Base-by-base conservation (phyloP, 768 basidiomycete species). In the Leccinum uliginosum region DNA sequence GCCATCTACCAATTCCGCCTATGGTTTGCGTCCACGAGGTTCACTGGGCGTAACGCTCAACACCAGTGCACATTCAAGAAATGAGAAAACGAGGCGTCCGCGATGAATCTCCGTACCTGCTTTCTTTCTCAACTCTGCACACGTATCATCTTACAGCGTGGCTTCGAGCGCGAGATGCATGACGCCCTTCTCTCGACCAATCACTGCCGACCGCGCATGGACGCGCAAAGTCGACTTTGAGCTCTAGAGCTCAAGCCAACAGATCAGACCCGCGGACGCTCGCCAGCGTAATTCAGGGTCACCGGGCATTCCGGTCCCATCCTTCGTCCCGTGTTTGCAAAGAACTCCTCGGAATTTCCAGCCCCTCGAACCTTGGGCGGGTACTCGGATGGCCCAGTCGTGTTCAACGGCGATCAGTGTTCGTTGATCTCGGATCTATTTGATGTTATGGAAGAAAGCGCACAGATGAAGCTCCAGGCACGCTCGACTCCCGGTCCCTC, bases 261-360 rank as follows among this genome's bases (percentile, higher is more conserved):
- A 21, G 14, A 15, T 34, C 38, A 21, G 35, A 51, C 21, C 32
- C 40, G 19, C 17, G 11, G 29, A 19, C 6, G 69, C 83, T 56
- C 64, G 86, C 94, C 94, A 96, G 69, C 93, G 82, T 46, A 94
- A 75, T 70, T 95, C 94, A 47, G 94, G 82, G 74, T 96, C 93
- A 0, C 86, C 79, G 61, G 87, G 83, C 71, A 95, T 79, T 43
- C 70, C 83, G 86, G 50, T 91, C 83, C 91, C 92, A 97, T 3
- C 89, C 83, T 63, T 84, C 81, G 2, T 92, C 93, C 92, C 9
- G n/a, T 96, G 67, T 95, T 83, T 1, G 76, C 77, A 63, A 96
- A 96, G 17, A 98, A 78, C 27, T 81, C 80, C 63, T 94, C 92
- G 9, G 86, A 79, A 53, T 89, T 83, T 71, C 38, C 86, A 91